Base-by-base conservation (phyloP, 257 asterid species). In the Ligustrum vulgare region DNA sequence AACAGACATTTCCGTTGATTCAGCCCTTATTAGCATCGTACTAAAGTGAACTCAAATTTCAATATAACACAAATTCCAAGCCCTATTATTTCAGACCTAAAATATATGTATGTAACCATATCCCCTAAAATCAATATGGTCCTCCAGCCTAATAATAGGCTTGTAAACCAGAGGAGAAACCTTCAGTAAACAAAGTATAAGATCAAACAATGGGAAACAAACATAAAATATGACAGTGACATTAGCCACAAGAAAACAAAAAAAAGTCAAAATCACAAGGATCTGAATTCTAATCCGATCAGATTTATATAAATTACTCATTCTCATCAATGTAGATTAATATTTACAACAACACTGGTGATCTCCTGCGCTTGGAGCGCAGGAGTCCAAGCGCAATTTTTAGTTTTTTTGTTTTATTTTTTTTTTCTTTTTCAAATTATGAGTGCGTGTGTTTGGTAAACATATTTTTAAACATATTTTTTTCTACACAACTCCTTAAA, bases 221-320 rank as follows among this genome's bases (percentile, higher is more conserved):
- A 75, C 67, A 68, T 67, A 79, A 76, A 69, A 76, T 69, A 74
- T 49, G 83, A 88, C 76, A 72, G 64, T 23, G 78, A 72, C 77
- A 34, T 74, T 70, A 34, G 54, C 69, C 80, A 83, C 71, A 74
- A 77, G 35, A 80, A 69, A 78, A 71, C 87, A n/a, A n/a, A 85
- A 73, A 79, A 60, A 25, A 73, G 77, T 70, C 66, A 75, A 75
- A 79, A 39, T 72, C 77, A 74, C 69, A 45, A 60, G 70, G 67
- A 60, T n/a, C 75, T 47, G 76, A 69, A 70, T 74, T 75, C 82
- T 77, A 54, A 75, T 32, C 34, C 67, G 74, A 73, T 66, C 80
- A 79, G 78, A 78, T 70, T 81, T 63, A 39, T 36, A 70, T 66
- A 35, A 71, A 39, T 72, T 74, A 70, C 72, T 71, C 76, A 51